These are phyloP conservation scores for Mycena filopes DNA, from an alignment of 768 basidiomycete species.

Conservation along the genomic window DNA sequence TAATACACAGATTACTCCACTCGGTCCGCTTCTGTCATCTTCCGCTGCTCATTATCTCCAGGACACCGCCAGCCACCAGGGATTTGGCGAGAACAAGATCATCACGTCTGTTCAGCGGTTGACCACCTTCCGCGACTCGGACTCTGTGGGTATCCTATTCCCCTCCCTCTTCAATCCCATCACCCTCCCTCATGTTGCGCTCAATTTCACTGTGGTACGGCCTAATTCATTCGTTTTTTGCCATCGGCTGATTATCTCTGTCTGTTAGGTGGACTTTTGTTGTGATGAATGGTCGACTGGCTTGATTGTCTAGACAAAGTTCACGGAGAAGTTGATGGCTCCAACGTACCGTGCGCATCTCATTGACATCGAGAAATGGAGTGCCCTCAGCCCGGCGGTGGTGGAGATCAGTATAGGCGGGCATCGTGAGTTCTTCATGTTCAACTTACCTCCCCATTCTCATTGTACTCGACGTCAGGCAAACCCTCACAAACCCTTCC, in stretches of 20 bases:
- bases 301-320: neutral
- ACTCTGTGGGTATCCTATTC: neutral
- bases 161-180: neutral
- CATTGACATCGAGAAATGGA: neutral
- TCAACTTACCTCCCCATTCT: neutral
- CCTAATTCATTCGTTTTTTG: neutral
- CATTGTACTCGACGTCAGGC: no score
- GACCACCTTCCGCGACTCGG: neutral
- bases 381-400: neutral
- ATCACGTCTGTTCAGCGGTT: neutral
- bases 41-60: neutral
- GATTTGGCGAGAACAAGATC: neutral
- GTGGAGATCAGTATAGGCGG: neutral
- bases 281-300: slow-evolving; percentile 2
- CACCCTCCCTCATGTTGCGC: neutral
- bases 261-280: neutral
- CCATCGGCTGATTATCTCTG: neutral
- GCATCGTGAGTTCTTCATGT: neutral
- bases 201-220: neutral
- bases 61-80: neutral
- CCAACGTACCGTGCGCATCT: neutral
- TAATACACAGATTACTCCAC: no score
- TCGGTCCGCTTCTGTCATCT: neutral
- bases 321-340: slow-evolving; percentile 13
- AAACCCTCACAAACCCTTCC: no score